phyloP scores from a whole-genome alignment of 2,329 filamentous ascomycete species.

The Whalleya microplaca region DNA sequence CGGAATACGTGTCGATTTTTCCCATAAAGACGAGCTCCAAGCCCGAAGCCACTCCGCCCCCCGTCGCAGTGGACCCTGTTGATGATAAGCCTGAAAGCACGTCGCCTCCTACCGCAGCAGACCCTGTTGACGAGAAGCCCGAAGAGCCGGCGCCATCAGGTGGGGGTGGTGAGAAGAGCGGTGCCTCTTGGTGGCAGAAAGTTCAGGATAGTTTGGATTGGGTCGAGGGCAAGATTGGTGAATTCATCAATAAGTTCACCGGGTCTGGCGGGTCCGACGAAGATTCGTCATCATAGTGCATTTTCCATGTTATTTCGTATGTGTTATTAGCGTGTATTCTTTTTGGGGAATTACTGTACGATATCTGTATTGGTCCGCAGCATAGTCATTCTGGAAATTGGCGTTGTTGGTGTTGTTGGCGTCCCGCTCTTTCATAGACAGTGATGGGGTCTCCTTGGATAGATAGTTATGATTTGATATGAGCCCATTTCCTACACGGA shows the following conservation, averaged over 20 bases:
- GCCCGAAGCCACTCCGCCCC: constrained; percentile 8
- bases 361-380: no score
- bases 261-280: constrained; percentile 4
- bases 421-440: no score
- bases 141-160: constrained; percentile 46
- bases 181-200: constrained; percentile 28
- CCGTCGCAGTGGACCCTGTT: constrained; percentile 15
- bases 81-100: constrained; percentile 9
- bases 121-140: constrained; percentile 12
- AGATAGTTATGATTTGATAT: no score
- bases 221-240: constrained; percentile 31
- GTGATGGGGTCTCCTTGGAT: no score
- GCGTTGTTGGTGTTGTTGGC: no score
- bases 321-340: not conserved
- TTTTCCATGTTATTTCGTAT: not conserved
- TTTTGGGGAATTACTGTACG: no score
- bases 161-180: constrained; percentile 55
- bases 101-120: constrained; percentile 15
- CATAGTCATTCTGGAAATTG: no score
- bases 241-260: constrained; percentile 26
- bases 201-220: constrained; percentile 26
- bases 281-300: constrained; percentile 5
- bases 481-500: no score
- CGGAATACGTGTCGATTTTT: constrained; percentile 23
- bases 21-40: constrained; percentile 22